Percentiles rank a stretch among this genome's conserved stretches.
Conservation (phyloP, 139 green algal species). For the Pseudopediastrum boryanum region DNA sequence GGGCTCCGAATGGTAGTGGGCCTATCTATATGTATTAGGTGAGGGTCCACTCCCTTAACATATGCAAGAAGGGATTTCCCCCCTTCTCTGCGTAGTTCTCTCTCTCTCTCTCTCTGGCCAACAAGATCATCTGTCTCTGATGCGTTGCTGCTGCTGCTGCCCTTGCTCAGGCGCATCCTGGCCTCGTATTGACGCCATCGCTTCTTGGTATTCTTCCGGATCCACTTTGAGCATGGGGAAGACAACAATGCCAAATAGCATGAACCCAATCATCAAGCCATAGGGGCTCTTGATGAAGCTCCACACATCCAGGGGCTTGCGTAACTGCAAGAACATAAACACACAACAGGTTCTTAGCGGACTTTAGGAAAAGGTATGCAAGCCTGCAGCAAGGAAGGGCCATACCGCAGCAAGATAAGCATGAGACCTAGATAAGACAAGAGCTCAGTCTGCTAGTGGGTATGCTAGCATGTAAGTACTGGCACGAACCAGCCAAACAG, state of each 20-base stretch:
- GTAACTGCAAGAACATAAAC: conserved; percentile 34
- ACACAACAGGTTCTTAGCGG: neutral
- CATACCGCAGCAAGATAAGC: neutral
- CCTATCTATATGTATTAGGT: too few species aligned
- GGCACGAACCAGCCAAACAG: neutral
- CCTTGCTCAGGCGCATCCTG: neutral
- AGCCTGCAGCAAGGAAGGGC: neutral
- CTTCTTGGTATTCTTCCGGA: conserved; percentile 52
- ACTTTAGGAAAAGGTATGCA: neutral
- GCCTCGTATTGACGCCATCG: conserved; percentile 23
- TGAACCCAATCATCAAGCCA: conserved; percentile 64
- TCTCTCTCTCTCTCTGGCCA: too few species aligned
- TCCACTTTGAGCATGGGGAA: conserved; percentile 66
- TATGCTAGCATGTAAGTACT: too few species aligned
- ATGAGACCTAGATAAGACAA: neutral
- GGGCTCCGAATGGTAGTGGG: too few species aligned
- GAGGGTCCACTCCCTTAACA: too few species aligned
- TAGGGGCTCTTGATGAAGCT: conserved; percentile 63
- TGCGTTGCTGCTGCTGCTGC: conserved; percentile 20
- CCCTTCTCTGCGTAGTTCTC: too few species aligned
- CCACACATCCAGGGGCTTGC: conserved; percentile 62
- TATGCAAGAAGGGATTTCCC: too few species aligned
- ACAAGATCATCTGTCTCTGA: conserved; percentile 27
- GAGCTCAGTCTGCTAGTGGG: neutral
- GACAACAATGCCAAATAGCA: conserved; percentile 59